phyloP scores from a whole-genome alignment of 441 rosid genomes.

The Sinapis alba region DNA sequence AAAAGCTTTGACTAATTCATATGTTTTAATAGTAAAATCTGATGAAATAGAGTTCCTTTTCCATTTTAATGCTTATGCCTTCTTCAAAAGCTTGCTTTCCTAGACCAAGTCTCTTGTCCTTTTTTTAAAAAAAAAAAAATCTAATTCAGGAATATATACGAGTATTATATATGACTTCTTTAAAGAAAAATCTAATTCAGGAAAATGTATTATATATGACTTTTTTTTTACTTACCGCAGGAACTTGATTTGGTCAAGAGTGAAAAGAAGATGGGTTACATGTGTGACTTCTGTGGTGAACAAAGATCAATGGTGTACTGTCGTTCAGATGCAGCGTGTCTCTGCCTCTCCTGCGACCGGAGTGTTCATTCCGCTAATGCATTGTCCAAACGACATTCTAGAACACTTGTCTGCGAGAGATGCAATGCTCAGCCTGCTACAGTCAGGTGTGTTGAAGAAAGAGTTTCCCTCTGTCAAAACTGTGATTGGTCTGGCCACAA shows the following conservation, averaged over 20 bases:
- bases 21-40: conserved; percentile 31
- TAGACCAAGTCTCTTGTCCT: conserved; percentile 17
- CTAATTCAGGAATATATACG: not conserved
- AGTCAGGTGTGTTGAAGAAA: conserved; percentile 81
- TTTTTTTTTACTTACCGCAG: conserved; percentile 1
- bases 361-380: conserved; percentile 97
- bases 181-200: not conserved
- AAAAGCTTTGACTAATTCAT: not conserved
- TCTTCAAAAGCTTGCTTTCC: conserved; percentile 13
- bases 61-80: conserved; percentile 5
- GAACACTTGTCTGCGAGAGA: conserved; percentile 87
- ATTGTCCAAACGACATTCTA: conserved; percentile 85
- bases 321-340: conserved; percentile 89
- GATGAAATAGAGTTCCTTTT: conserved; percentile 1
- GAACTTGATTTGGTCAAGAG: conserved; percentile 20
- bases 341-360: conserved; percentile 93
- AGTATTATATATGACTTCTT: not conserved
- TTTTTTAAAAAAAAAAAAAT: no score
- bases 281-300: conserved; percentile 93
- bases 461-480: conserved; percentile 86
- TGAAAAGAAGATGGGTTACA: conserved; percentile 67
- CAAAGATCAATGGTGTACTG: conserved; percentile 93
- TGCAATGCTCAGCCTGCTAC: conserved; percentile 86
- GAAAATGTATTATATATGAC: not conserved
- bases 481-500: conserved; percentile 94